Evolutionary conservation across 2,329 filamentous ascomycete species (phyloP), one percentile per base, ranked within the genome.

Genomic region (Xylaria arbuscula): DNA sequence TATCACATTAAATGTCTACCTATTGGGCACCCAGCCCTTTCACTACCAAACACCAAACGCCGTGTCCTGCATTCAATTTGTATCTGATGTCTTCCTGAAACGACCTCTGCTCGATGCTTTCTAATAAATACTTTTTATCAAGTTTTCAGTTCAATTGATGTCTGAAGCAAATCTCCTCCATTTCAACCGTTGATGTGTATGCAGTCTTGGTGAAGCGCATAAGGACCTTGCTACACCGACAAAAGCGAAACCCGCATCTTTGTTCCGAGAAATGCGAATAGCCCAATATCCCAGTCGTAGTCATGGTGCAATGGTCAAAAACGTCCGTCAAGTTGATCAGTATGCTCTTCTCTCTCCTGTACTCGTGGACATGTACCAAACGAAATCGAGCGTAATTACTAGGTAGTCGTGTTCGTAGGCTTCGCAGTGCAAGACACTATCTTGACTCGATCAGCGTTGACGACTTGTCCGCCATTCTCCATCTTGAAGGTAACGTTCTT

Each of bases 401-500:
- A 28, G 28, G 71, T 28, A 38, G 67, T 50, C 28, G 71, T 66
- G 9, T 73, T 74, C 4, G 73, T 73, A 1, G 77, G 77, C 86
- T 98, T 98, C 74, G 94, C 94, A 78, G 97, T 97, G 82, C 95
- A 98, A 82, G 93, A 97, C 58, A 99, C 96, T 74, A 99, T 99
- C 89, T 98, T 98, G 81, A 99, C 93, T 80, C 94, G 95, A 78
- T 98, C 95, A 22, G 94, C 94, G 45, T 88, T 84, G 15, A 98
- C 89, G 0, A 88, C 88, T 69, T 90, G 88, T 65, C 88, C 89
- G 73, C 86, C 87, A 61, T 92, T 93, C 75, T 98, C 95, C 84
- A 98, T 91, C 84, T 99, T 99, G 85, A 99, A 98, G n/a, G 91
- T 94, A 64, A 98, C 94, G 74, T 98, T 96, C 83, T 98, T 98